Conservation (phyloP, 202 grass and related monocot species). For the Zizania palustris region DNA sequence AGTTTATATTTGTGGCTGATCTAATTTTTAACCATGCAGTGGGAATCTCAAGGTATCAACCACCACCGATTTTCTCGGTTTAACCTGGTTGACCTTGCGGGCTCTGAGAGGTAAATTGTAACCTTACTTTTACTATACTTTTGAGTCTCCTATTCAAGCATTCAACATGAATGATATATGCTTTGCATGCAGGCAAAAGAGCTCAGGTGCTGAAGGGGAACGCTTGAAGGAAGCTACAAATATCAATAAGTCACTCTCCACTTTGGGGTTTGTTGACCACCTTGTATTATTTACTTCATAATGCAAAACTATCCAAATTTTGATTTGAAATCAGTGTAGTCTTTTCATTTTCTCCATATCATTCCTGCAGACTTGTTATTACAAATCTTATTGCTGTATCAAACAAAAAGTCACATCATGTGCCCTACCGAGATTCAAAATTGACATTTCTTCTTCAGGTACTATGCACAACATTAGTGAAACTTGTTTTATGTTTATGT, state of each 20-base stretch:
- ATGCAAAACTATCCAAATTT: slow-evolving; percentile 28
- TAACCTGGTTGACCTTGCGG: slow-evolving; percentile 97
- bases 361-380: slow-evolving; percentile 83
- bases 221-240: slow-evolving; percentile 95
- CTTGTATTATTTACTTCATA: slow-evolving; percentile 34
- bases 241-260: slow-evolving; percentile 97
- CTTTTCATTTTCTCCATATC: slow-evolving; percentile 18
- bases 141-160: slow-evolving; percentile 25
- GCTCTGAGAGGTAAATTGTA: slow-evolving; percentile 84
- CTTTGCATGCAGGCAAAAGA: slow-evolving; percentile 85
- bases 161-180: slow-evolving; percentile 25
- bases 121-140: slow-evolving; percentile 17
- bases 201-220: slow-evolving; percentile 99
- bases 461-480: slow-evolving; percentile 29
- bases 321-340: slow-evolving; percentile 4
- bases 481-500: slow-evolving; percentile 11
- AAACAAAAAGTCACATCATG: slow-evolving; percentile 91
- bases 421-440: slow-evolving; percentile 98
- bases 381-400: slow-evolving; percentile 90
- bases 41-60: slow-evolving; percentile 92
- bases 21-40: slow-evolving; percentile 54
- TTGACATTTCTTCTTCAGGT: slow-evolving; percentile 99
- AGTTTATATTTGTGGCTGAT: slow-evolving; percentile 26
- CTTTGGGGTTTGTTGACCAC: slow-evolving; percentile 75
- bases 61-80: slow-evolving; percentile 90